Conservation (phyloP, 352 stramenopile genomes). For the Pilasporangium apinafurcum region DNA sequence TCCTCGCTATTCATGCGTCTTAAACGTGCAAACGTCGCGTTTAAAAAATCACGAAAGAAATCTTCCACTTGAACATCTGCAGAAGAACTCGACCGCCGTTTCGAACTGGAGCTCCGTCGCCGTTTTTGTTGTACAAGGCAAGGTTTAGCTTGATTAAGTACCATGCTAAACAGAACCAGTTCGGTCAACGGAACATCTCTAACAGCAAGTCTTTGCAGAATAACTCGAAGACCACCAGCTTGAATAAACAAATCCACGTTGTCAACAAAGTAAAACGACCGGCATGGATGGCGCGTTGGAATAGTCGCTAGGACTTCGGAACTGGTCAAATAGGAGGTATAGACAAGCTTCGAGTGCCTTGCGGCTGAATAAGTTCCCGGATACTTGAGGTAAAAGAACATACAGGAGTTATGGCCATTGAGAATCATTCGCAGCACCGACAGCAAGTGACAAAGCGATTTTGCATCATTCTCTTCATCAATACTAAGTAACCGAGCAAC, state of each 20-base stretch:
- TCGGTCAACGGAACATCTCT: slow-evolving; percentile 43
- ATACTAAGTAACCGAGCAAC: slow-evolving; percentile 60
- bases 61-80: slow-evolving; percentile 45
- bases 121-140: slow-evolving; percentile 60
- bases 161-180: slow-evolving; percentile 56
- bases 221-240: slow-evolving; percentile 66
- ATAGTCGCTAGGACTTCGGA: slow-evolving; percentile 46
- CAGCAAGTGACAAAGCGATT: slow-evolving; percentile 32
- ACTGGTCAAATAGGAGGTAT: slow-evolving; percentile 65
- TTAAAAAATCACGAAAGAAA: slow-evolving; percentile 78
- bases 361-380: slow-evolving; percentile 42
- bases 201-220: slow-evolving; percentile 52
- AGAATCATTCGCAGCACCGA: slow-evolving; percentile 72
- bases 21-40: slow-evolving; percentile 60
- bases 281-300: slow-evolving; percentile 58
- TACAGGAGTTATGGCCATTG: slow-evolving; percentile 66
- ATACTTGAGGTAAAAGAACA: slow-evolving; percentile 86
- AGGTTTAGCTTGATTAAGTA: slow-evolving; percentile 71
- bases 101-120: slow-evolving; percentile 31
- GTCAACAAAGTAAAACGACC: slow-evolving; percentile 80
- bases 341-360: slow-evolving; percentile 65
- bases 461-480: slow-evolving; percentile 21
- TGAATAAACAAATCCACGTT: slow-evolving; percentile 83
- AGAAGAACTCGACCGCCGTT: slow-evolving; percentile 7
- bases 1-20: slow-evolving; percentile 61